These are phyloP conservation scores for Sclerotinia spermophila DNA, from an alignment of 2,329 filamentous ascomycete genomes.

Conservation along the genomic window DNA sequence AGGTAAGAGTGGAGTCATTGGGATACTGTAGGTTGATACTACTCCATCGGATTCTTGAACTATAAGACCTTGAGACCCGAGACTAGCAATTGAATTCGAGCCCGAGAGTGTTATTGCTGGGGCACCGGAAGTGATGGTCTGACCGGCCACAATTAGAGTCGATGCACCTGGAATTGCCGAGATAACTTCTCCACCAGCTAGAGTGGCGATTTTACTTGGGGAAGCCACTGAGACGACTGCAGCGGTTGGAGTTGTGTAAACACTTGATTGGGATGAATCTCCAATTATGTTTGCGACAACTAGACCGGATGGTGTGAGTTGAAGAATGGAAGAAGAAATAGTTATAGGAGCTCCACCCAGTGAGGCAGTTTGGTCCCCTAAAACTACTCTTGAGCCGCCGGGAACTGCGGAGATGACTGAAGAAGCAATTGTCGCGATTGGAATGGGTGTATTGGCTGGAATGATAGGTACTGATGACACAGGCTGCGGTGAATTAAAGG, in stretches of 20 bases:
- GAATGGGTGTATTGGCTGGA: conserved; percentile 19
- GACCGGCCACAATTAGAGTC: conserved; percentile 19
- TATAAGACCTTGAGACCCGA: conserved; percentile 20
- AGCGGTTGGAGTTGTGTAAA: background rate
- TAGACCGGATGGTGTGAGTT: conserved; percentile 3
- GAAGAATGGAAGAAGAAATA: conserved; percentile 3
- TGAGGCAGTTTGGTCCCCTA: conserved; percentile 20
- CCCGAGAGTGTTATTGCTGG: conserved; percentile 22
- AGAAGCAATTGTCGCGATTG: conserved; percentile 24
- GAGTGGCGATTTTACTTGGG: background rate
- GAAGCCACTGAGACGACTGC: background rate
- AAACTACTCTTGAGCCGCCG: conserved; percentile 21
- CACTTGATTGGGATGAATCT: background rate
- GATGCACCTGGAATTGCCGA: conserved; percentile 22
- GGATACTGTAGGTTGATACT: conserved; percentile 18
- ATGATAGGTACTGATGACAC: background rate
- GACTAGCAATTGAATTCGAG: conserved; percentile 11
- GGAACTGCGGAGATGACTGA: conserved; percentile 22
- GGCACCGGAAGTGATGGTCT: conserved; percentile 21
- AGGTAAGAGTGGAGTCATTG: background rate
- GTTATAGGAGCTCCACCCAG: background rate
- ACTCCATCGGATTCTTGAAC: conserved; percentile 22
- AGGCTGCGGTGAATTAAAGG: background rate
- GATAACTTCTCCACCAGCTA: conserved; percentile 19
- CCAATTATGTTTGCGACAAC: background rate